phyloP scores from a whole-genome alignment of 2,329 filamentous ascomycete species.

The Aspergillus candidus region DNA sequence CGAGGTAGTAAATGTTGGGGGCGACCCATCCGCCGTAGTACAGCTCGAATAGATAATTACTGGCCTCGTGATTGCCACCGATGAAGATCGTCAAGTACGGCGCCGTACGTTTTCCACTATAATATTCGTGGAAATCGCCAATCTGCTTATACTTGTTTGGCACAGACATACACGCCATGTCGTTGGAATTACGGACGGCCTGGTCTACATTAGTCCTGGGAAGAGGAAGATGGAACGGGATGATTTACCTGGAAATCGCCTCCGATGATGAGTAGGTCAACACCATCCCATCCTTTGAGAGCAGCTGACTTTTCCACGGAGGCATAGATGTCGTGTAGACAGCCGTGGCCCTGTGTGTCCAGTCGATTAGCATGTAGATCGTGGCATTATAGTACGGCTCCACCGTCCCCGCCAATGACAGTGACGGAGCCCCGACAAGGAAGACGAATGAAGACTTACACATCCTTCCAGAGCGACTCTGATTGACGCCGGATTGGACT shows the following conservation, averaged over 20 bases:
- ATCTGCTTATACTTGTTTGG: constrained; percentile 81
- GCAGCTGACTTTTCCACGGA: constrained; percentile 64
- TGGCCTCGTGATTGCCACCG: constrained; percentile 91
- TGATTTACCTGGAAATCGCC: constrained; percentile 78
- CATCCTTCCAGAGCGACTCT: constrained; percentile 84
- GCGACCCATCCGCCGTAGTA: constrained; percentile 97
- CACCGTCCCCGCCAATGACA: too few relatives aligned
- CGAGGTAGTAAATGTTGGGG: constrained; percentile 94
- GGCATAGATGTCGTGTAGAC: constrained; percentile 83
- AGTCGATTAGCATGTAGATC: constrained; percentile 8
- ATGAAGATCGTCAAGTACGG: constrained; percentile 91
- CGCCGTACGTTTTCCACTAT: constrained; percentile 67
- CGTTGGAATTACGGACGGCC: constrained; percentile 81
- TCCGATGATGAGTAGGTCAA: constrained; percentile 89
- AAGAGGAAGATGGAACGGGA: neutral
- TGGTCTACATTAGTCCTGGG: constrained; percentile 30
- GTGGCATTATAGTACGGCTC: neutral
- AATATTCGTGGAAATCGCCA: constrained; percentile 92
- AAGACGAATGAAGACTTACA: constrained; percentile 47
- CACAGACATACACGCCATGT: constrained; percentile 83
- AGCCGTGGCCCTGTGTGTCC: constrained; percentile 70
- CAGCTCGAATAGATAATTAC: constrained; percentile 82
- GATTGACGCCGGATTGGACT: constrained; percentile 31
- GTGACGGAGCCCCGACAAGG: neutral
- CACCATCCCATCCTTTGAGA: constrained; percentile 67